Base-by-base conservation (phyloP, 768 basidiomycete species). In the Rhizopogon vulgaris region DNA sequence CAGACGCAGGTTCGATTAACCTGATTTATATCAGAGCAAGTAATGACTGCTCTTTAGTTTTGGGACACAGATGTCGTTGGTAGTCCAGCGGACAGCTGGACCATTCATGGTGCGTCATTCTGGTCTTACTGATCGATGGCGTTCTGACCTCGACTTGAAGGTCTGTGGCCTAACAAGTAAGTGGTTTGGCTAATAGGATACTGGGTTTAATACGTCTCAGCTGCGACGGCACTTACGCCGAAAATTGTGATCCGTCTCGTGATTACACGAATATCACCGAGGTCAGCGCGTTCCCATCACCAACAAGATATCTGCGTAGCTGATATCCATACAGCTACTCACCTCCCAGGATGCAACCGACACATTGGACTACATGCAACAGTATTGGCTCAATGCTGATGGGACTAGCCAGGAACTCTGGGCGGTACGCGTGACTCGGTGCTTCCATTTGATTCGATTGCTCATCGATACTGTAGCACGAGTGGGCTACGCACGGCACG, bases 401-500 rank as follows among this genome's bases (percentile, higher is more conserved):
- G 85, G 83, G 7, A 56, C 73, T 14, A 80, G 79, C 56, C 78
- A 88, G 59, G 60, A 75, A 30, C 82, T 88, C 62, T 89, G 86
- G 87, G 77, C 83, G 73, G 84, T 83, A 58, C 30, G 77, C 51
- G 39, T 8, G 38, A 30, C 15, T 42, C 17, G 37, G 32, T 9
- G 22, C 14, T 15, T 41, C 17, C 11, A 2, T 30, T n/a, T 28
- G 9, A 28, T 39, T 11, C 15, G 27, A 46, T 48, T 9, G 7
- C 45, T 62, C 12, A 57, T 55, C n/a, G 37, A 22, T 38, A 25
- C 49, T 56, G 4, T 49, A 83, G 79, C 84, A 89, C 52, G 87
- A 88, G 64, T 88, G 86, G 86, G 54, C 68, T 9, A 78, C 73
- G 11, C 87, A 88, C 58, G 87, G 87, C 30, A 88, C 77, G 9